Evolutionary conservation across 805 yeast species (phyloP).

Genomic region (Saturnispora serradocipensis): DNA sequence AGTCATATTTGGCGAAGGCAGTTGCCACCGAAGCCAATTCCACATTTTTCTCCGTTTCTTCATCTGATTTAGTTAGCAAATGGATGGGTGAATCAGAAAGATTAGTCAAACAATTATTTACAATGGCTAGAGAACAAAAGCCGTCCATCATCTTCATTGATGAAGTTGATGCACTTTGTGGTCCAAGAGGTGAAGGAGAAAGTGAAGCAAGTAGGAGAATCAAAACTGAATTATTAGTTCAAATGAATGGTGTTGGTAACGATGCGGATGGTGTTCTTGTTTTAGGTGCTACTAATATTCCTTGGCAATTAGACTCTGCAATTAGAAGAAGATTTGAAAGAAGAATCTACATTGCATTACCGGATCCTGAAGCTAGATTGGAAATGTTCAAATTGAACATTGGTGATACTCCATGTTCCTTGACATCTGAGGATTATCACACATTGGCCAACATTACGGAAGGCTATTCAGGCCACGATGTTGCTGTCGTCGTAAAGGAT

Average conservation of each 20-base stretch:
- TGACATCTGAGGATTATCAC: slow-evolving; percentile 64
- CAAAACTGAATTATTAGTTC: slow-evolving; percentile 90
- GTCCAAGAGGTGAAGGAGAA: slow-evolving; percentile 97
- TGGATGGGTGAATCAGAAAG: slow-evolving; percentile 99
- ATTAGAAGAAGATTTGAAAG: slow-evolving; percentile 93
- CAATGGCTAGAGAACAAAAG: slow-evolving; percentile 92
- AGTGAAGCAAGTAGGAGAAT: slow-evolving; percentile 94
- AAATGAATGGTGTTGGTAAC: slow-evolving; percentile 98
- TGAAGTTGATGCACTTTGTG: slow-evolving; percentile 96
- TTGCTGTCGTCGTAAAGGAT: slow-evolving; percentile 93
- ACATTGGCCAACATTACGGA: slow-evolving; percentile 87
- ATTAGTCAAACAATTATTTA: slow-evolving; percentile 86
- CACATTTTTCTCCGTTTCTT: slow-evolving; percentile 92
- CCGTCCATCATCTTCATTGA: slow-evolving; percentile 96
- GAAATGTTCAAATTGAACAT: slow-evolving; percentile 92
- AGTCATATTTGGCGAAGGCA: slow-evolving; percentile 92
- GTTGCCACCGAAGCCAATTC: slow-evolving; percentile 98
- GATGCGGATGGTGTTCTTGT: slow-evolving; percentile 89
- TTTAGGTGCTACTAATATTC: slow-evolving; percentile 95
- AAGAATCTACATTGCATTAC: slow-evolving; percentile 89
- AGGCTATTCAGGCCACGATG: slow-evolving; percentile 96
- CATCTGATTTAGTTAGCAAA: slow-evolving; percentile 90
- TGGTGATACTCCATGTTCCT: slow-evolving; percentile 78
- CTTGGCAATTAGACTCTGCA: slow-evolving; percentile 98
- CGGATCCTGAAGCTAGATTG: slow-evolving; percentile 86